These are phyloP conservation scores for Spergularia marina DNA, from an alignment of 148 eudicot species.

Conservation along the genomic window DNA sequence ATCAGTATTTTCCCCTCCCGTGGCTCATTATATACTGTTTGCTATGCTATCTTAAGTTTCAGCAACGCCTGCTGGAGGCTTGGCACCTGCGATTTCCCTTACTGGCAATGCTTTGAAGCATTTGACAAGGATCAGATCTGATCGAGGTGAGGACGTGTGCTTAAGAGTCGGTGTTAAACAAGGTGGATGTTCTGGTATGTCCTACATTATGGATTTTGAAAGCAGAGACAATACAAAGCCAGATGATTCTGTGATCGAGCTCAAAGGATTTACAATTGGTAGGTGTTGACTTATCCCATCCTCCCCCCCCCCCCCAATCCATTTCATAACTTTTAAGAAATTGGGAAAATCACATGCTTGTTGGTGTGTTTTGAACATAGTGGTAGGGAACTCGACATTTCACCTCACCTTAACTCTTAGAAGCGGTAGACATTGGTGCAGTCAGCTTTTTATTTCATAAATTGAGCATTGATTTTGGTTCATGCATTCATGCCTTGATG, in stretches of 20 bases:
- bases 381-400: too few relatives aligned
- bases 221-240: constrained; percentile 63
- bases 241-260: constrained; percentile 82
- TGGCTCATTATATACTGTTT: neutral
- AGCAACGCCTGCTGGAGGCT: constrained; percentile 63
- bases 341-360: too few relatives aligned
- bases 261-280: constrained; percentile 87
- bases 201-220: constrained; percentile 97
- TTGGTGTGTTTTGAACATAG: too few relatives aligned
- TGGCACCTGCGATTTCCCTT: constrained; percentile 81
- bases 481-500: too few relatives aligned
- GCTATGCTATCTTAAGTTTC: constrained; percentile 29
- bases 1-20: neutral
- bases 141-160: constrained; percentile 65
- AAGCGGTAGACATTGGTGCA: too few relatives aligned
- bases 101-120: constrained; percentile 81
- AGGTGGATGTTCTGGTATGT: constrained; percentile 99
- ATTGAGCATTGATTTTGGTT: too few relatives aligned
- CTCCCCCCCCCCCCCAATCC: neutral
- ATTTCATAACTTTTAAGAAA: too few relatives aligned
- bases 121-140: constrained; percentile 79
- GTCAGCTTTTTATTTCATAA: too few relatives aligned
- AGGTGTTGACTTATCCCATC: constrained; percentile 5
- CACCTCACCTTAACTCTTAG: too few relatives aligned
- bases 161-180: constrained; percentile 95